Conservation (phyloP, 768 basidiomycete genomes). For the Mrakia gelida region DNA sequence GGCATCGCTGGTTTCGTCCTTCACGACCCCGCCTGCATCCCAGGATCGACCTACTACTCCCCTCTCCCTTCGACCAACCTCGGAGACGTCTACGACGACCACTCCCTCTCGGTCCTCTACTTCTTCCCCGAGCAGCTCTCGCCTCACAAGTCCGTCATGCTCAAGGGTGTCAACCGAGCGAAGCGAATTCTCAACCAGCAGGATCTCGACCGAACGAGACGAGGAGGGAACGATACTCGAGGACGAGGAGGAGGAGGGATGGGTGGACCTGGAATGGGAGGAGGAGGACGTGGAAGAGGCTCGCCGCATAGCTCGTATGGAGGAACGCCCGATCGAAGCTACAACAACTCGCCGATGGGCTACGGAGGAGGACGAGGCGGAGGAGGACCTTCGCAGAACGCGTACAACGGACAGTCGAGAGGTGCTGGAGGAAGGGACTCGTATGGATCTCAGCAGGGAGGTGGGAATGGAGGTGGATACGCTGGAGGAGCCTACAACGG, state of each 20-base stretch:
- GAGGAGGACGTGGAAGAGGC: constrained; percentile 20
- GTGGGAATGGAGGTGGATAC: background rate
- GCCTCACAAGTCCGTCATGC: constrained; percentile 77
- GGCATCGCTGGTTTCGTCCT: constrained; percentile 76
- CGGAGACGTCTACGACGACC: constrained; percentile 79
- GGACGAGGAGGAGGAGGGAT: constrained; percentile 31
- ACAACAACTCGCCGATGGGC: constrained; percentile 8
- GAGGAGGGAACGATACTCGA: constrained; percentile 43
- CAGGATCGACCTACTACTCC: constrained; percentile 81
- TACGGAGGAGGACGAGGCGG: constrained; percentile 39
- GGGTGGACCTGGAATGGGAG: constrained; percentile 31
- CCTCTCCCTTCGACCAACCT: constrained; percentile 59
- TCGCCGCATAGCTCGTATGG: constrained; percentile 5
- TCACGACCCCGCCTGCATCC: constrained; percentile 81
- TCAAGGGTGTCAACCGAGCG: constrained; percentile 65
- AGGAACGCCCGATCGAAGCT: constrained; percentile 18
- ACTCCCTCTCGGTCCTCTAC: constrained; percentile 78
- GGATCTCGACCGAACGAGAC: constrained; percentile 67
- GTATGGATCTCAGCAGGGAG: constrained; percentile 18
- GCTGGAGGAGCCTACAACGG: constrained; percentile 10
- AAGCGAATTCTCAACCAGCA: constrained; percentile 58
- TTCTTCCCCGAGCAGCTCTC: constrained; percentile 81
- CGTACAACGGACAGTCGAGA: constrained; percentile 16
- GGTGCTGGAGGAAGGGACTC: constrained; percentile 21
- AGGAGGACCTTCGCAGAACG: constrained; percentile 26